Conservation (phyloP, 2,329 filamentous ascomycete genomes). For the Penicillium sp. region DNA sequence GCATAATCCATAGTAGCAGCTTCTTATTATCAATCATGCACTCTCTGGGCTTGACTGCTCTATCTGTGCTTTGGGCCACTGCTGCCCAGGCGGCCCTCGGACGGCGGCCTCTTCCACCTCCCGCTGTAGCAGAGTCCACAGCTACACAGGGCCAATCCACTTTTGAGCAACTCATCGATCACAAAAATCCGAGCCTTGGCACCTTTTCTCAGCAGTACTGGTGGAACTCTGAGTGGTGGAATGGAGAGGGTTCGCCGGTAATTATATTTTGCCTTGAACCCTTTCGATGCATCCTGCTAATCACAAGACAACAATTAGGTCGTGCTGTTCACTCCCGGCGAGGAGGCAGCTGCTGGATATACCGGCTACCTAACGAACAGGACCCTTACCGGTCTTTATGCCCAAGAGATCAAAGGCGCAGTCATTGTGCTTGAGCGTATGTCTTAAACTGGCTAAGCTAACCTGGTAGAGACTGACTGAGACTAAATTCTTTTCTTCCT, state of each 20-base stretch:
- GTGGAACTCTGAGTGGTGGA: slow-evolving; percentile 50
- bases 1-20: not conserved
- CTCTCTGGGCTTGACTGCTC: not conserved
- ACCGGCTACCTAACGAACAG: slow-evolving; percentile 49
- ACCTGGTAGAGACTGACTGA: not conserved
- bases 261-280: slow-evolving; percentile 3
- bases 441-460: slow-evolving; percentile 9
- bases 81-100: slow-evolving; percentile 8
- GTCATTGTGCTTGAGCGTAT: slow-evolving; percentile 53
- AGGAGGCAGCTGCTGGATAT: slow-evolving; percentile 46
- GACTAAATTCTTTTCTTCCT: not conserved
- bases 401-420: slow-evolving; percentile 51
- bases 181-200: slow-evolving; percentile 51
- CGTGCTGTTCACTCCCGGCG: slow-evolving; percentile 51
- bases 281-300: not conserved
- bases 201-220: slow-evolving; percentile 54
- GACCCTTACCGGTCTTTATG: slow-evolving; percentile 49
- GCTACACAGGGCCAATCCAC: slow-evolving; percentile 18
- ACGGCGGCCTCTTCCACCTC: slow-evolving; percentile 12
- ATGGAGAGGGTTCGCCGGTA: slow-evolving; percentile 52
- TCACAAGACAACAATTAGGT: slow-evolving; percentile 29
- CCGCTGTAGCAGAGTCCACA: slow-evolving; percentile 1
- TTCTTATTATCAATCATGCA: not conserved
- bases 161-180: slow-evolving; percentile 57
- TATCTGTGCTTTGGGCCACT: slow-evolving; percentile 6